These are phyloP conservation scores for Eleusine coracana DNA, from an alignment of 176 grass and related monocot species.

Conservation along the genomic window DNA sequence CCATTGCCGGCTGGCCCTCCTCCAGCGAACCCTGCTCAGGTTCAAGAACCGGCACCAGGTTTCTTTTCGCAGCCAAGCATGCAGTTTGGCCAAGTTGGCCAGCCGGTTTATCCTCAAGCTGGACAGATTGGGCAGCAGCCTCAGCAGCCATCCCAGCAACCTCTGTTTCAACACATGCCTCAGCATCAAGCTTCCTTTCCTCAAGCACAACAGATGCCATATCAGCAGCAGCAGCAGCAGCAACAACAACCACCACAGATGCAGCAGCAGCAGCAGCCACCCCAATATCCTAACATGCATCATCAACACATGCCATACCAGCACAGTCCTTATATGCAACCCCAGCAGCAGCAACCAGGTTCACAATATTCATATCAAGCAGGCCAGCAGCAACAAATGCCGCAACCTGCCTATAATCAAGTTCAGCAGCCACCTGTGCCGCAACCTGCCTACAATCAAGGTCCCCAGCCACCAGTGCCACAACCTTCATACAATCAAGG, in stretches of 20 bases:
- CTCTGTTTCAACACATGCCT: conserved; percentile 31
- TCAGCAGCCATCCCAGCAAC: conserved; percentile 51
- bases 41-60: conserved; percentile 39
- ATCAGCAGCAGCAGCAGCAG: conserved; percentile 62
- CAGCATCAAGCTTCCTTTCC: conserved; percentile 49
- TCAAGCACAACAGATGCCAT: conserved; percentile 44
- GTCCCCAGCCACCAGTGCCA: conserved; percentile 29
- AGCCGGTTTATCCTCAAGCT: conserved; percentile 33
- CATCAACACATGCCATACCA: conserved; percentile 55
- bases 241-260: conserved; percentile 40
- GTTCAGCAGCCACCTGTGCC: conserved; percentile 31
- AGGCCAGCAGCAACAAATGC: conserved; percentile 41
- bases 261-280: conserved; percentile 41
- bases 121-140: conserved; percentile 33
- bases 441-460: conserved; percentile 43
- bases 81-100: conserved; percentile 46
- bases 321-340: conserved; percentile 62
- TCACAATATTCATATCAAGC: conserved; percentile 66
- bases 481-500: conserved; percentile 30
- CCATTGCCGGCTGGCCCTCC: conserved; percentile 47
- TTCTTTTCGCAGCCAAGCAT: conserved; percentile 34
- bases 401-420: conserved; percentile 43
- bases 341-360: conserved; percentile 51
- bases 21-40: conserved; percentile 28
- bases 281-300: conserved; percentile 40